phyloP scores from a whole-genome alignment of 106 monocot genomes.

The Triglochin maritima region DNA sequence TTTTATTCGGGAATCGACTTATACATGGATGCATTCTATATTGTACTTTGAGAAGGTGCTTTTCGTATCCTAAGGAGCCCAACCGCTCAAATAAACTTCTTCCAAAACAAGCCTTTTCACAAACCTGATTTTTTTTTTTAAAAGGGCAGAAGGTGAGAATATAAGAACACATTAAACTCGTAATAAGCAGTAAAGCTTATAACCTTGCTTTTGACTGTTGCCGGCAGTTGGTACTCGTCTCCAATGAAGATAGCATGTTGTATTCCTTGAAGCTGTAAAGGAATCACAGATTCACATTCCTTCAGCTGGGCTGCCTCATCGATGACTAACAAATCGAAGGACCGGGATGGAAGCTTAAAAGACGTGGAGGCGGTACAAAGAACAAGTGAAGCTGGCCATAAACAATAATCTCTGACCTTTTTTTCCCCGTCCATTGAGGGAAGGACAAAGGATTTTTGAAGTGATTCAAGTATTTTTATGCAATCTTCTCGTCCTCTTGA shows the following conservation, averaged over 20 bases:
- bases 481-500: conserved; percentile 5
- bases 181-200: background rate
- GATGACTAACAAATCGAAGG: conserved; percentile 40
- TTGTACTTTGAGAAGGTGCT: conserved; percentile 53
- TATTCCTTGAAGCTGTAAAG: conserved; percentile 28
- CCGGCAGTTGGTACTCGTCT: conserved; percentile 55
- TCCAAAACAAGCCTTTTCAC: conserved; percentile 33
- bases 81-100: conserved; percentile 64
- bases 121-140: conserved; percentile 18
- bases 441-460: conserved; percentile 11
- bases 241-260: conserved; percentile 52
- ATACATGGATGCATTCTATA: conserved; percentile 81
- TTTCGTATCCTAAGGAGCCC: conserved; percentile 39
- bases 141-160: background rate
- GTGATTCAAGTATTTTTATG: conserved; percentile 9
- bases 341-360: conserved; percentile 16
- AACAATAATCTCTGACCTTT: conserved; percentile 21
- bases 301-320: conserved; percentile 69
- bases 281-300: conserved; percentile 65
- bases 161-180: background rate
- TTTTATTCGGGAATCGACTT: conserved; percentile 51
- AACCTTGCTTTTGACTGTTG: conserved; percentile 68
- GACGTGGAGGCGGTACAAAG: conserved; percentile 51
- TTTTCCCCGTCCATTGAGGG: conserved; percentile 8
- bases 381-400: conserved; percentile 23